Conservation (phyloP, 2,329 filamentous ascomycete species). For the Zymoseptoria brevis region DNA sequence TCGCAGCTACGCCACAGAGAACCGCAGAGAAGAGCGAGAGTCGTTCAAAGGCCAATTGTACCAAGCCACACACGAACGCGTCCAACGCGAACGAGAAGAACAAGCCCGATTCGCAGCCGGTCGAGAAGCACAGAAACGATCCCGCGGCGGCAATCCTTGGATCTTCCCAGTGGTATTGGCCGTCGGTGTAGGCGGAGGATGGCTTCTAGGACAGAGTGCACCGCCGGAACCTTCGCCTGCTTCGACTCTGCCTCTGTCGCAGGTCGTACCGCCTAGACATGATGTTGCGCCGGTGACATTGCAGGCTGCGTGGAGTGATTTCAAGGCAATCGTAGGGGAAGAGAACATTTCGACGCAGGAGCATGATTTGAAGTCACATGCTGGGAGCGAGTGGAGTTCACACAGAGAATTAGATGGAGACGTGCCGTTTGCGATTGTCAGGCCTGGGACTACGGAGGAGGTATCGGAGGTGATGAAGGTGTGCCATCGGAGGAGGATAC, state of each 20-base stretch:
- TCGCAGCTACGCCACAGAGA: slow-evolving; percentile 32
- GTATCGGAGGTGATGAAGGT: slow-evolving; percentile 83
- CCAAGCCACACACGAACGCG: slow-evolving; percentile 51
- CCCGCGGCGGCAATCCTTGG: slow-evolving; percentile 22
- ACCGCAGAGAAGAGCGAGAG: slow-evolving; percentile 27
- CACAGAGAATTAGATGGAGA: slow-evolving; percentile 36
- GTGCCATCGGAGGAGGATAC: slow-evolving; percentile 71
- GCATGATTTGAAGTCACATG: slow-evolving; percentile 48
- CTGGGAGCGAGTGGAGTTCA: slow-evolving; percentile 59
- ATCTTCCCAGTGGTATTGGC: slow-evolving; percentile 37
- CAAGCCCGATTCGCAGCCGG: slow-evolving; percentile 43
- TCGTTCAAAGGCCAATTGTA: slow-evolving; percentile 56
- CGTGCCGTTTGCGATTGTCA: slow-evolving; percentile 58
- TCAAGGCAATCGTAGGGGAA: slow-evolving; percentile 53
- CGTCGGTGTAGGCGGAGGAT: slow-evolving; percentile 45
- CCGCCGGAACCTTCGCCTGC: slow-evolving; percentile 38
- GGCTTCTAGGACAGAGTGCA: slow-evolving; percentile 47
- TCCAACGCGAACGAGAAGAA: slow-evolving; percentile 51
- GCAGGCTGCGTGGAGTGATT: slow-evolving; percentile 58
- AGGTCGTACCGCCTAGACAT: slow-evolving; percentile 43
- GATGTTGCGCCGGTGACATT: slow-evolving; percentile 50
- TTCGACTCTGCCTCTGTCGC: slow-evolving; percentile 50
- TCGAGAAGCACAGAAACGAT: slow-evolving; percentile 24
- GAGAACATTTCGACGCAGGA: slow-evolving; percentile 54
- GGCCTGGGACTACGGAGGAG: slow-evolving; percentile 69